Base-by-base conservation (phyloP, 306 rosid genomes). In the Glycine tomentella region DNA sequence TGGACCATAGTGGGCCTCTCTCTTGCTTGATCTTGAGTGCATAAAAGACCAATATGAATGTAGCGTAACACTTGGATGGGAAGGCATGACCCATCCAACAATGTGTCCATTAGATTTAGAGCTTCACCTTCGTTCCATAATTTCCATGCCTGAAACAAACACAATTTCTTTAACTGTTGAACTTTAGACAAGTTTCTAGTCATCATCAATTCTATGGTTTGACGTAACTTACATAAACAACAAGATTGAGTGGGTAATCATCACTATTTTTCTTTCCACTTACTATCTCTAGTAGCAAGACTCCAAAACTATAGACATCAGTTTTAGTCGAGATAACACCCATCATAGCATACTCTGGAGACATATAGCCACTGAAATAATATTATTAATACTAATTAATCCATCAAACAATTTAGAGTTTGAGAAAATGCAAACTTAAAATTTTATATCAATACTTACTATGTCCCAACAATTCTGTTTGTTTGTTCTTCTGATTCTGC, bases 81-180 rank as follows among this genome's bases (percentile, higher is more conserved):
- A 0, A 9, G 6, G 38, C 16, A 62, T 62, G 68, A 62, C 4
- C 45, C 45, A 11, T 12, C n/a, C 68, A 62, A 11, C 3, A 1
- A 2, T 0, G 15, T 62, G 68, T 62, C 68, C 8, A 62, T 20
- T 3, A 62, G 16, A 16, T 33, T 11, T 62, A 62, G 9, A 33
- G 16, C 45, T 33, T 62, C 68, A 10, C 45, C 68, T 62, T 33
- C 5, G 6, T 34, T 63, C 69, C 69, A 63, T 63, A 63, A 3
- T 34, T 63, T 12, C 69, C 69, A 63, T 12, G 69, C 69, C 69
- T 63, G 46, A 63, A 34, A 62, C 17, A 63, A 34, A 33, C 9
- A 33, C 1, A 12, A 0, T 11, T 33, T 33, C 5, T 11, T 62
- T 20, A 12, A 11, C 4, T 62, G 4, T 33, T 9, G 33, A 33